Percentiles rank a stretch among this genome's conserved stretches.
Conservation (phyloP, 805 yeast genomes). For the Candida railenensis region DNA sequence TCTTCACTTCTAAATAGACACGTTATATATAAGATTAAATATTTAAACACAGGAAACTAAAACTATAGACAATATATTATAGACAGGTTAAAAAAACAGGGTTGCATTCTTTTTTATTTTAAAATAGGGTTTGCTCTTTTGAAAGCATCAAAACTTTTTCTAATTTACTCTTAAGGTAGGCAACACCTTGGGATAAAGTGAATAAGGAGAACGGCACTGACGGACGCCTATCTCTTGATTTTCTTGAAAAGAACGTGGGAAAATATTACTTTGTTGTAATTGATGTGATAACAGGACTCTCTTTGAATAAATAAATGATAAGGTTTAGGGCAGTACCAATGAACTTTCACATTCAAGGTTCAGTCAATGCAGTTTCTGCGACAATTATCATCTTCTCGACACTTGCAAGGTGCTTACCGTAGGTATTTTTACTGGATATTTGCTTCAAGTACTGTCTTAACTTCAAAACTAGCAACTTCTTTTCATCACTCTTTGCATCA, state of each 20-base stretch:
- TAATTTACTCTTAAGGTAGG: too few species aligned
- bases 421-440: slow-evolving; percentile 59
- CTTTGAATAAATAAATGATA: too few species aligned
- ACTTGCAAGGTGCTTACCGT: slow-evolving; percentile 81
- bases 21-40: background rate
- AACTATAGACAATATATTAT: slow-evolving; percentile 2
- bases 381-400: slow-evolving; percentile 70
- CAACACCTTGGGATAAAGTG: too few species aligned
- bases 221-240: too few species aligned
- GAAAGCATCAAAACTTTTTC: too few species aligned
- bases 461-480: slow-evolving; percentile 65
- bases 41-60: slow-evolving; percentile 2
- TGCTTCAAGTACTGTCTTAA: slow-evolving; percentile 79
- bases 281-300: too few species aligned
- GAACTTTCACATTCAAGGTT: too few species aligned
- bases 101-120: background rate
- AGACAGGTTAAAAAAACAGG: slow-evolving; percentile 1
- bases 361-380: slow-evolving; percentile 48
- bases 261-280: too few species aligned
- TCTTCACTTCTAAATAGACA: background rate
- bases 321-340: too few species aligned
- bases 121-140: too few species aligned
- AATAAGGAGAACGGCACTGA: too few species aligned
- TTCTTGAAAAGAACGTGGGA: too few species aligned
- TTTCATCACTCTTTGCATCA: slow-evolving; percentile 57